These are phyloP conservation scores for Agaricus bisporus DNA, from an alignment of 768 basidiomycete species.

Conservation along the genomic window DNA sequence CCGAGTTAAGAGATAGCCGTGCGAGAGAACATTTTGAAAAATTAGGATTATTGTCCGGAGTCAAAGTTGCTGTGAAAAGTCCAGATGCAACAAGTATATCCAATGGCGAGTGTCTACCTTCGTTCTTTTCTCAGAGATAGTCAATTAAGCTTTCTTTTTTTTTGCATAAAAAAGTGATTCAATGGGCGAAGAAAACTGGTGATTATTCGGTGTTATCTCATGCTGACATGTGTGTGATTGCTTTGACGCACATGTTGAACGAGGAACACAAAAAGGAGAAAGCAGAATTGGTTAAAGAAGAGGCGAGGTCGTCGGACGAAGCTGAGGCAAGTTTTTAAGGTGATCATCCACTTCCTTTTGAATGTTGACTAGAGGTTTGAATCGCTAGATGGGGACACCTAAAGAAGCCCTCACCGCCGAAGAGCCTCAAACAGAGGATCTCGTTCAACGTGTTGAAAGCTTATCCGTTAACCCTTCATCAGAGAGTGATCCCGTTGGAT, in stretches of 20 bases:
- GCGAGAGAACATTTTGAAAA: conserved; percentile 84
- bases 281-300: conserved; percentile 23
- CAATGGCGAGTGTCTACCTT: conserved; percentile 38
- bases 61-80: conserved; percentile 62
- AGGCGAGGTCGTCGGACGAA: neutral
- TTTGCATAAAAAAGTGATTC: conserved; percentile 53
- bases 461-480: conserved; percentile 1
- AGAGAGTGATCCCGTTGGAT: conserved; percentile 2
- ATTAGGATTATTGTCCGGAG: conserved; percentile 69
- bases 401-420: neutral
- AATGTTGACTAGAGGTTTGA: conserved; percentile 12
- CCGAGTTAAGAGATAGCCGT: conserved; percentile 83
- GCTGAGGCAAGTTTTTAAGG: conserved; percentile 19
- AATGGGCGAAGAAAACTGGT: conserved; percentile 92
- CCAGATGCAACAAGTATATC: conserved; percentile 67
- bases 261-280: conserved; percentile 39
- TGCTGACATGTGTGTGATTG: conserved; percentile 86
- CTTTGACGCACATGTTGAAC: conserved; percentile 78
- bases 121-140: neutral
- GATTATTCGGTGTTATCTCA: conserved; percentile 90
- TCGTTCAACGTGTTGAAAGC: neutral
- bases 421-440: neutral
- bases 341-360: neutral
- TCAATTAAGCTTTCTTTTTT: neutral
- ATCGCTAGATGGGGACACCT: conserved; percentile 24